Conservation (phyloP, 2,329 filamentous ascomycete genomes). For the Teratosphaeriaceae sp. region DNA sequence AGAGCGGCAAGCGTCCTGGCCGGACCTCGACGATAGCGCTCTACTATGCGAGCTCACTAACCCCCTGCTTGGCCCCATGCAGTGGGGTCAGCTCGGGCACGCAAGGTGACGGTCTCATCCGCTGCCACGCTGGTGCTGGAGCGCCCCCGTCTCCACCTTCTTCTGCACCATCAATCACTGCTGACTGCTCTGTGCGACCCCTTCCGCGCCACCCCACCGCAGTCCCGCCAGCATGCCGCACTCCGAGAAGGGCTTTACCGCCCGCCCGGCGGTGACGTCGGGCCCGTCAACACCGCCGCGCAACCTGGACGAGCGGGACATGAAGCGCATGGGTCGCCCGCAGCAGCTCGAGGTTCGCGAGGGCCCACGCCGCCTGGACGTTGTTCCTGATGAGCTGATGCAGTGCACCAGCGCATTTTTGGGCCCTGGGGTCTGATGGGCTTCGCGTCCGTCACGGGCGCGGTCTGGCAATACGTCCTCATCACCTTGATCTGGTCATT, state of each 20-base stretch:
- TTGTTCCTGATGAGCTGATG: no score
- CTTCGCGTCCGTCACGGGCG: constrained; percentile 2
- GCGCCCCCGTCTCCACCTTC: no score
- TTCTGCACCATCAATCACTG: no score
- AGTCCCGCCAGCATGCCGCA: not conserved
- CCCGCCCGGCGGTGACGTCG: no score
- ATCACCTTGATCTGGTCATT: constrained; percentile 4
- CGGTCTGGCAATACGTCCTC: constrained; percentile 2
- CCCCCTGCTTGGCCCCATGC: no score
- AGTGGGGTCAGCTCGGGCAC: no score
- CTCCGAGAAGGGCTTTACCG: not conserved
- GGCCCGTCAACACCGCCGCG: not conserved
- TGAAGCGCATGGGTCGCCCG: constrained; percentile 9
- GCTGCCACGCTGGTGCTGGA: no score
- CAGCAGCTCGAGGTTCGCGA: constrained; percentile 4
- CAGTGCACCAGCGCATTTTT: constrained; percentile 3
- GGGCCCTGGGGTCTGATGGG: constrained; percentile 4
- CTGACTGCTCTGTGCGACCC: not conserved
- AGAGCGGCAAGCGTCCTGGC: no score
- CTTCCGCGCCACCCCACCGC: not conserved
- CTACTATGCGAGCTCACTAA: no score
- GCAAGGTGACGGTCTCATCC: no score
- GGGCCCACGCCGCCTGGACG: no score
- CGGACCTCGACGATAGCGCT: no score
- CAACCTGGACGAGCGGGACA: constrained; percentile 7